Evolutionary conservation across 257 asterid species (phyloP).

Genomic region (Rhazya stricta): DNA sequence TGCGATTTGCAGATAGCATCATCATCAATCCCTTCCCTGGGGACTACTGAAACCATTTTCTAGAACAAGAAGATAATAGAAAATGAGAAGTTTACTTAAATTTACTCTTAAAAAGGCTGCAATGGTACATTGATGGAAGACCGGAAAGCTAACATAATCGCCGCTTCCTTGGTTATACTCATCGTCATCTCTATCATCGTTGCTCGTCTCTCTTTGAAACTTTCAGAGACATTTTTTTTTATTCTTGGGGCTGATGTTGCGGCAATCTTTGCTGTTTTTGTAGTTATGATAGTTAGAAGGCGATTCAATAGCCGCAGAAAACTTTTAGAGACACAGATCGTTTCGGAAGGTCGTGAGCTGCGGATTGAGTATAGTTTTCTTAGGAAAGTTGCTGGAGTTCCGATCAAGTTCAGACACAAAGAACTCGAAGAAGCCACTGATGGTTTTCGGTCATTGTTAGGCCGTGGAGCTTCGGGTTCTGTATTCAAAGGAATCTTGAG

Average conservation of each 20-base stretch:
- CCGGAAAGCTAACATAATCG: constrained; percentile 37
- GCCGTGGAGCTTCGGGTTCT: constrained; percentile 62
- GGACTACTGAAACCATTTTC: background rate
- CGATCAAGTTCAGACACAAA: constrained; percentile 54
- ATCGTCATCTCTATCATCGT: constrained; percentile 36
- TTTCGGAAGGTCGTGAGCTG: constrained; percentile 61
- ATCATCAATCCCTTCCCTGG: background rate
- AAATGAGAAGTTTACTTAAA: background rate
- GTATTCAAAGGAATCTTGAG: constrained; percentile 58
- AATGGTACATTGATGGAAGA: constrained; percentile 46
- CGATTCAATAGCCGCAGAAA: constrained; percentile 36
- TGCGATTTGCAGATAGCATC: background rate
- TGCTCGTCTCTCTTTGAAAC: constrained; percentile 41
- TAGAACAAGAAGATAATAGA: background rate
- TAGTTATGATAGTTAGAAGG: constrained; percentile 27
- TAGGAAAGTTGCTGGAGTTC: constrained; percentile 76
- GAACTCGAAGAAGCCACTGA: constrained; percentile 73
- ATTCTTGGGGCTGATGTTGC: constrained; percentile 55
- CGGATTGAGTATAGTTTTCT: constrained; percentile 77
- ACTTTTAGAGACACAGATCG: constrained; percentile 38
- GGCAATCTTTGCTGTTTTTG: constrained; percentile 43
- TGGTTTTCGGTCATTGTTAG: constrained; percentile 48
- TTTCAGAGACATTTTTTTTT: constrained; percentile 46
- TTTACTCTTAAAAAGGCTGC: constrained; percentile 7
- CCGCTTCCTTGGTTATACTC: constrained; percentile 24